phyloP scores from a whole-genome alignment of 1,284 basidiomycete species.

The Macrocystidia cucumis region DNA sequence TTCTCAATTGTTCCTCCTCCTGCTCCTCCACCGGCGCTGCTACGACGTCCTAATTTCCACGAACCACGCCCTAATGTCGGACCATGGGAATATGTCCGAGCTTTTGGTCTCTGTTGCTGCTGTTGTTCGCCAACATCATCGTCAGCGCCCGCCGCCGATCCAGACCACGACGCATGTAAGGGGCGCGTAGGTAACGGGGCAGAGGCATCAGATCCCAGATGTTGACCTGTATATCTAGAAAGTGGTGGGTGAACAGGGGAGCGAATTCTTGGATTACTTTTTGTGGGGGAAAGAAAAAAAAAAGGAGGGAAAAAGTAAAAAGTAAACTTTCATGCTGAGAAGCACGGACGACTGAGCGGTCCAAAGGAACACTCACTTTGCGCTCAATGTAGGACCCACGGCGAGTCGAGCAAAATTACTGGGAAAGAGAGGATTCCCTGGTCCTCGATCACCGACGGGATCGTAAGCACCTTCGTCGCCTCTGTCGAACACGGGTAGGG shows the following conservation, averaged over 20 bases:
- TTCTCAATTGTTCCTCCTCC: no score
- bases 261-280: constrained; percentile 19
- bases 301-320: constrained; percentile 3
- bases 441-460: constrained; percentile 40
- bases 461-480: constrained; percentile 19
- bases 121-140: not conserved
- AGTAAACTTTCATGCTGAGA: not conserved
- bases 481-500: not conserved
- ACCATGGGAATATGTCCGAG: constrained; percentile 15
- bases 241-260: constrained; percentile 16
- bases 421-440: constrained; percentile 61
- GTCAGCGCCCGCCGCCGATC: not conserved
- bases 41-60: no score
- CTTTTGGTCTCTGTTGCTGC: no score
- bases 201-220: no score
- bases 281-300: constrained; percentile 1
- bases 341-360: constrained; percentile 1
- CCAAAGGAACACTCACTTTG: constrained; percentile 42
- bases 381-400: constrained; percentile 45
- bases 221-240: no score
- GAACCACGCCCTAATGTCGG: constrained; percentile 7
- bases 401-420: constrained; percentile 57
- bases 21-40: no score
- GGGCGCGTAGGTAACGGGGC: no score
- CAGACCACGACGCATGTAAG: no score